Evolutionary conservation across 805 yeast genomes (phyloP).

Genomic region (Candida stauntonica): DNA sequence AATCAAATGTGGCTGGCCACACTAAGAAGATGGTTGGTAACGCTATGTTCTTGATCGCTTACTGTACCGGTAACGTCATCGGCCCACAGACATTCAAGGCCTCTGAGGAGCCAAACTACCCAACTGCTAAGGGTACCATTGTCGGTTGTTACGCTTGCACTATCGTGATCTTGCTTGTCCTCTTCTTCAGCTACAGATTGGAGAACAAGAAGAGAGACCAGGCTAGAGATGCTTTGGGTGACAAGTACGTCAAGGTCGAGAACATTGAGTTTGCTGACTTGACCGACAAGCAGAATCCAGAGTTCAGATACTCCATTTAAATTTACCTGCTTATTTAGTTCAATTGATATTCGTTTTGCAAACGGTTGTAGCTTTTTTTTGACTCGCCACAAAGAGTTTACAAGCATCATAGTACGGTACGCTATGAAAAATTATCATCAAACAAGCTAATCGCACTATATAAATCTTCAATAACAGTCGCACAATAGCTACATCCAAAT

Average conservation of each 20-base stretch:
- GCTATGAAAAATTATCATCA: too few relatives aligned
- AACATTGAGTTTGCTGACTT: slow-evolving; percentile 41
- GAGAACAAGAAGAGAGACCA: slow-evolving; percentile 42
- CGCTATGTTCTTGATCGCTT: slow-evolving; percentile 57
- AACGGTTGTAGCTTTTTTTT: too few relatives aligned
- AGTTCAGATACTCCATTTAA: slow-evolving; percentile 31
- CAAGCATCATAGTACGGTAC: too few relatives aligned
- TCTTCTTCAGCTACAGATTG: slow-evolving; percentile 29
- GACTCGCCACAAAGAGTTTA: too few relatives aligned
- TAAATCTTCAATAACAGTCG: too few relatives aligned
- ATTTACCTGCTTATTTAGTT: too few relatives aligned
- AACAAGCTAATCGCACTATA: too few relatives aligned
- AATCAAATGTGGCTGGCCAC: slow-evolving; percentile 61
- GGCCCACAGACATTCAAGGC: slow-evolving; percentile 71
- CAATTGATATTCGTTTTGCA: neutral
- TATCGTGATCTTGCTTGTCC: slow-evolving; percentile 30
- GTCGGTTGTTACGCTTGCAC: slow-evolving; percentile 33
- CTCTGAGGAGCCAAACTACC: slow-evolving; percentile 55
- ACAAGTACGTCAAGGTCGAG: slow-evolving; percentile 24
- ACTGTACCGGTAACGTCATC: slow-evolving; percentile 62
- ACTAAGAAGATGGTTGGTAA: slow-evolving; percentile 66
- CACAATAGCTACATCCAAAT: too few relatives aligned
- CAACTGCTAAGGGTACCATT: slow-evolving; percentile 42
- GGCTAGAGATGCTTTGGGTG: slow-evolving; percentile 26
- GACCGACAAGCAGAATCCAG: slow-evolving; percentile 34